Evolutionary conservation across 768 basidiomycete species (phyloP), one percentile per base, ranked within the genome.

Genomic region (Tephrocybe sp.): DNA sequence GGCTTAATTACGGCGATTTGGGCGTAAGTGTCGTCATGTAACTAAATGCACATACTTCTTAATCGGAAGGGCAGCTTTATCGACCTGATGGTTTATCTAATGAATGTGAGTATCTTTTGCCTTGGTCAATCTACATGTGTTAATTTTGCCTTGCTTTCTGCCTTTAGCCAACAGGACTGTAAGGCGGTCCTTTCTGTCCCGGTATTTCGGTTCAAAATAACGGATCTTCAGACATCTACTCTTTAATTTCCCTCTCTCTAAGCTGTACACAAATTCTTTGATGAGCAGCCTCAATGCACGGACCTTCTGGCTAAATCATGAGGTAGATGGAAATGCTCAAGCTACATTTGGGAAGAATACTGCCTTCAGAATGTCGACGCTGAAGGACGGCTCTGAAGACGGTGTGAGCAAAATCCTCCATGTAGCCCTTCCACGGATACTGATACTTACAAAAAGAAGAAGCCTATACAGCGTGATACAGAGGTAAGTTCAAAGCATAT

Each of bases 221-320:
- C 20, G 7, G 30, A 16, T 17, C 36, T 30, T 22, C 30, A 73
- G 72, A 33, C 68, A 74, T 55, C 60, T 74, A 3, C 59, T 68
- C 12, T 70, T 72, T 60, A 70, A 69, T 58, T 64, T 72, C 41
- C 65, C 66, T 6, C 66, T 73, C 13, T 65, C 69, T 36, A 74
- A 74, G 57, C 60, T 76, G 8, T 72, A 72, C 56, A 69, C 70
- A 17, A 74, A 72, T 60, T 68, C 68, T 1, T 60, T 74, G 26
- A 65, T 76, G 68, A 72, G 72, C 40, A 70, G 59, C 32, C 56
- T 73, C 45, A 71, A 73, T 41, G 62, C 66, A 8, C 56, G 69
- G 17, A 59, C 58, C 38, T 65, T 66, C 23, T 72, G 69, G 70
- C 57, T 60, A 20, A 55, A 58, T 19, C 39, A 49, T 19, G 42